phyloP scores from a whole-genome alignment of 306 rosid species.

The Rubus parviflorus region DNA sequence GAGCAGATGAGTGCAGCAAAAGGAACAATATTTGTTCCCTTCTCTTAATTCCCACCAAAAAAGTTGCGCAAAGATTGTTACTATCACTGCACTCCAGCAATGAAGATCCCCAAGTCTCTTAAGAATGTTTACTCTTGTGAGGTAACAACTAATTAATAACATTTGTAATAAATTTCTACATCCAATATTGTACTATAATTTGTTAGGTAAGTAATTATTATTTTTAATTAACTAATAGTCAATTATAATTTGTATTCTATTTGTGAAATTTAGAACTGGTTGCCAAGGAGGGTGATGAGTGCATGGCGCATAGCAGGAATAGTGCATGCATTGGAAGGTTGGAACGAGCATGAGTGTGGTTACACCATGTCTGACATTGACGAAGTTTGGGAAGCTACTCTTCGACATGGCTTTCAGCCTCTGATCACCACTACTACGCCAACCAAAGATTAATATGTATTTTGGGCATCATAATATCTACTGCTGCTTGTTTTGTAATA shows the following conservation, averaged over 20 bases:
- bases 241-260: too few relatives aligned
- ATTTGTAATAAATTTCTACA: too few relatives aligned
- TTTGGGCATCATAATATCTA: too few relatives aligned
- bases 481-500: too few relatives aligned
- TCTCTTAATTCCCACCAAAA: constrained; percentile 64
- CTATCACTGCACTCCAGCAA: constrained; percentile 64
- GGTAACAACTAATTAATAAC: constrained; percentile 33
- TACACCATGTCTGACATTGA: constrained; percentile 36
- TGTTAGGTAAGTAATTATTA: too few relatives aligned
- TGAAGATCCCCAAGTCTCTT: constrained; percentile 52
- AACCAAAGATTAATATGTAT: not conserved
- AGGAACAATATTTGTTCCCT: constrained; percentile 67
- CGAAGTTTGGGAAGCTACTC: constrained; percentile 61
- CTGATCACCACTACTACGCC: not conserved
- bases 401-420: constrained; percentile 68
- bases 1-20: constrained; percentile 62
- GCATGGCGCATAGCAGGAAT: constrained; percentile 75
- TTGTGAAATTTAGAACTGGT: constrained; percentile 43
- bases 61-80: constrained; percentile 60
- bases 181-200: too few relatives aligned
- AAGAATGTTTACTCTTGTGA: constrained; percentile 71
- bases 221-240: too few relatives aligned
- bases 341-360: constrained; percentile 72
- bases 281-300: constrained; percentile 81
- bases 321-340: constrained; percentile 68